Percentiles rank a stretch among this genome's conserved stretches.
These are phyloP conservation scores for Suillus tomentosus DNA, from an alignment of 768 basidiomycete genomes.

Conservation along the genomic window DNA sequence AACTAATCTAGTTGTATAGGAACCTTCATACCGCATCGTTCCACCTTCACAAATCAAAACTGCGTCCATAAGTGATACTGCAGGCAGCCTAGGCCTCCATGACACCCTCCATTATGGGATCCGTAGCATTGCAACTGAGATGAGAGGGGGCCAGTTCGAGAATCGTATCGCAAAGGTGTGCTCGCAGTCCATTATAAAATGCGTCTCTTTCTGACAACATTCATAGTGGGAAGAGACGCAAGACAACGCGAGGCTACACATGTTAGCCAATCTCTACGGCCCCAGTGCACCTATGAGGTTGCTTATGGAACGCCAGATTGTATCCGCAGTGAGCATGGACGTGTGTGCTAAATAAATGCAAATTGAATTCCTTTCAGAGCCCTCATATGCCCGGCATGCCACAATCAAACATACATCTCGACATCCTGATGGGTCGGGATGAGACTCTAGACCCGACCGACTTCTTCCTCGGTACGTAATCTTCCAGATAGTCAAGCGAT, in stretches of 20 bases:
- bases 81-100: slow-evolving; percentile 80
- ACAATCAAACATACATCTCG: slow-evolving; percentile 81
- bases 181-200: slow-evolving; percentile 8
- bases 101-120: slow-evolving; percentile 87
- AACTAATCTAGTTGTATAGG: slow-evolving; percentile 27
- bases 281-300: slow-evolving; percentile 86
- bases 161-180: slow-evolving; percentile 74
- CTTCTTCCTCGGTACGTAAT: slow-evolving; percentile 69
- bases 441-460: slow-evolving; percentile 79
- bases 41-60: slow-evolving; percentile 56
- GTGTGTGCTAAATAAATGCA: not conserved
- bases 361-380: slow-evolving; percentile 42
- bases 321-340: slow-evolving; percentile 59
- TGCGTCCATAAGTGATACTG: slow-evolving; percentile 67
- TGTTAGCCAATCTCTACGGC: slow-evolving; percentile 84
- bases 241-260: slow-evolving; percentile 79
- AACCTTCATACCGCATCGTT: slow-evolving; percentile 62
- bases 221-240: slow-evolving; percentile 92
- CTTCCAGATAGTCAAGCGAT: not conserved
- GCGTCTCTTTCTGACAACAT: not conserved
- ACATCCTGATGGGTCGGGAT: slow-evolving; percentile 93
- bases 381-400: slow-evolving; percentile 65
- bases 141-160: slow-evolving; percentile 57
- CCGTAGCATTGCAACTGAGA: slow-evolving; percentile 75
- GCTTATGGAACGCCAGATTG: slow-evolving; percentile 93